Evolutionary conservation across 371 early-diverging fungal genomes (phyloP), one percentile per base, ranked within the genome.

Genomic region (Lichtheimia ramosa): DNA sequence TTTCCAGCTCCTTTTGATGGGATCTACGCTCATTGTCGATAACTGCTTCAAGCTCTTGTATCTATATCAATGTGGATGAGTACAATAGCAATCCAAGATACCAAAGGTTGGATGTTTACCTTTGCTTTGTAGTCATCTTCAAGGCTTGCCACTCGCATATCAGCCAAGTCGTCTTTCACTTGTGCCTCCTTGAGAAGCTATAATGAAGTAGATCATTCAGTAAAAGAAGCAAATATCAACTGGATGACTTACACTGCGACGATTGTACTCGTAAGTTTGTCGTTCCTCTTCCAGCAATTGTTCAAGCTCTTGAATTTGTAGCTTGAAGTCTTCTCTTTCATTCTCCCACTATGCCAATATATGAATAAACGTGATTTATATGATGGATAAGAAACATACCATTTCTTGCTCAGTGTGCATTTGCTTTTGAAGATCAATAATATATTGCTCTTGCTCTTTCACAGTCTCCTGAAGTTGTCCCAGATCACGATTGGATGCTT

Each of bases 181-280:
- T 77, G 77, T 8, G 73, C 70, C 48, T 80, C 81, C 28, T 74
- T 74, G 52, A 80, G 43, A 14, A 80, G 58, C 79, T 79, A 68
- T 18, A 58, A 51, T 27, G 16, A 8, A n/a, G 15, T 54, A 18
- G 12, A 21, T 28, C 23, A 25, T 43, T 46, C 42, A 25, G 18
- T 27, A 7, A 40, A 34, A 41, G 6, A 15, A 34, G 48, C 40
- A 42, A 15, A n/a, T 7, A 21, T 12, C 2, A 21, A 56, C 15
- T 16, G 27, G 4, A 53, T 15, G 43, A 40, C 71, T 59, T 71
- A 73, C 74, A 53, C 75, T 75, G 20, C 68, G 58, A 41, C 73
- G 56, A 40, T 69, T 68, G 3, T 65, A 65, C 48, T 76, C 80
- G 27, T 71, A 71, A 0, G 69, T 66, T 21, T 69, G 69, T 8